These are phyloP conservation scores for Diplocarpon mali DNA, from an alignment of 2,329 filamentous ascomycete species.

Conservation along the genomic window DNA sequence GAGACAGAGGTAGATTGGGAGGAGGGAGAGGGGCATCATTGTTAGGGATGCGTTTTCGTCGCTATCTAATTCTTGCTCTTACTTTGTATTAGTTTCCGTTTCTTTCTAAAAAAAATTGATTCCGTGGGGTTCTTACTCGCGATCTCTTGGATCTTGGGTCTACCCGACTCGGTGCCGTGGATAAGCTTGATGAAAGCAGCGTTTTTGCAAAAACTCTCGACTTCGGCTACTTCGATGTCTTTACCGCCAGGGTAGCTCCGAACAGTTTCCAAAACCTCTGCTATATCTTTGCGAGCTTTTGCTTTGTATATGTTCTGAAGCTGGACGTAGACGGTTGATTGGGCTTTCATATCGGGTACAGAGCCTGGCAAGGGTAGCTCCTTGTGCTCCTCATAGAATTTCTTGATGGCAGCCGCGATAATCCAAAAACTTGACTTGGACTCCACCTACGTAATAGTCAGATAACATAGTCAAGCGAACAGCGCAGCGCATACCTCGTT, in stretches of 20 bases:
- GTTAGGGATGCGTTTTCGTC: constrained; percentile 38
- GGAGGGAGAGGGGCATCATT: constrained; percentile 39
- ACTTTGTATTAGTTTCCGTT: constrained; percentile 22
- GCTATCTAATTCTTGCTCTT: constrained; percentile 43
- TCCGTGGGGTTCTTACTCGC: constrained; percentile 15
- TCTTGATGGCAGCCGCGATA: constrained; percentile 67
- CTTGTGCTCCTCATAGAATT: constrained; percentile 63
- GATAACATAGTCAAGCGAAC: neutral
- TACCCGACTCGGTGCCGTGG: constrained; percentile 30
- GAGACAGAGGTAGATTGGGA: constrained; percentile 60
- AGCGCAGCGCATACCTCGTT: constrained; percentile 34
- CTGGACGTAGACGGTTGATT: constrained; percentile 78
- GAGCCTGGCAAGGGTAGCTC: constrained; percentile 75
- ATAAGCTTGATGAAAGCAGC: constrained; percentile 87
- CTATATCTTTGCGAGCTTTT: constrained; percentile 69
- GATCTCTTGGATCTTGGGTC: constrained; percentile 17
- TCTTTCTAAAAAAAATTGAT: neutral
- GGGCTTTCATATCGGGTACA: constrained; percentile 95
- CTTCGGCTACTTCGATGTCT: constrained; percentile 56
- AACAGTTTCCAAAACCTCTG: constrained; percentile 60
- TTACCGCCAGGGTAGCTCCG: constrained; percentile 39
- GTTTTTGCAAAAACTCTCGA: constrained; percentile 92
- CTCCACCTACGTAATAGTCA: constrained; percentile 33
- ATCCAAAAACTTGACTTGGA: constrained; percentile 66
- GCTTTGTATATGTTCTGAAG: constrained; percentile 88